Evolutionary conservation across 2,329 filamentous ascomycete genomes (phyloP), one percentile per base, ranked within the genome.

Genomic region (Epicoccum nigrum): DNA sequence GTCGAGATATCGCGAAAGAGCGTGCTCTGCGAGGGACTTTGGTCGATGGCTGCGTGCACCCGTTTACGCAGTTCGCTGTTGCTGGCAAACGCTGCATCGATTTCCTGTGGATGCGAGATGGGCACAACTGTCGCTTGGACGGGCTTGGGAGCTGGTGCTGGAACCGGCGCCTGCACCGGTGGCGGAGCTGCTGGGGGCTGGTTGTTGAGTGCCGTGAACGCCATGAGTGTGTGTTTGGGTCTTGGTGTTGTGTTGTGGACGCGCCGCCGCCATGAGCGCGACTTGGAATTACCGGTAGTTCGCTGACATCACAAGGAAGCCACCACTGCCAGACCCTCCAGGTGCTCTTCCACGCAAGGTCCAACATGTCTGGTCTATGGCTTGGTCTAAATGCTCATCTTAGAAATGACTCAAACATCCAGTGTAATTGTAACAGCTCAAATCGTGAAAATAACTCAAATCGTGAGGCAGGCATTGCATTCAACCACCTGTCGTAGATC

Each of bases 1-100:
- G 62, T 64, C 9, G 70, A 73, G 16, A 74, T 73, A 51, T 73
- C 71, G 59, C 65, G 65, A 45, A 74, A 73, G 13, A 74, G 65
- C 5, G 59, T 60, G 43, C 54, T 65, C 37, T 71, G 68, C 2
- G 63, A 57, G 2, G 71, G 69, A 39, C 68, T 57, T 28, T 73
- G 60, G 41, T 72, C 70, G 46, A 74, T 72, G 32, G 69, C 71
- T 20, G 64, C 69, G 37, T 73, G 68, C 4, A 74, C 70, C 43
- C 71, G 60, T 58, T 73, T 73, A 21, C 70, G 67, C 57, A 74
- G 56, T 33, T 71, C 68, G 15, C 64, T 60, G 35, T 68, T 69
- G 56, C 62, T 47, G 13, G 65, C 64, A 44, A 74, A 74, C 6
- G 71, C 71, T 38, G 55, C 38, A 31, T 72, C 69, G 19, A 73